A percentile compares a stretch with the other conserved stretches of the same genome.
These are phyloP conservation scores for Bryoerythrophyllum caledonicum DNA, from an alignment of 225 moss, liverwort and hornwort species.

Conservation along the genomic window DNA sequence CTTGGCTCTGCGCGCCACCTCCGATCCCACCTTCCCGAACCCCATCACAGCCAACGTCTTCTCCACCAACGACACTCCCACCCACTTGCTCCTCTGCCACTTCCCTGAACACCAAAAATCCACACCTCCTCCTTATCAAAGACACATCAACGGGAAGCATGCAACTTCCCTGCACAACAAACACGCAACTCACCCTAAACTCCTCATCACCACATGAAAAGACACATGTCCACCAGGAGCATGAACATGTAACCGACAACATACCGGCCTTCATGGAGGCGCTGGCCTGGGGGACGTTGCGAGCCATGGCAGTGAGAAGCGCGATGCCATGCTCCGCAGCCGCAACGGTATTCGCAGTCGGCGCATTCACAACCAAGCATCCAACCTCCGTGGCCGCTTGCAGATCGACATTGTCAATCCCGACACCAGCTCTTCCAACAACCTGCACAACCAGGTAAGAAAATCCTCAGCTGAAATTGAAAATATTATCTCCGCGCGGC, in stretches of 20 bases:
- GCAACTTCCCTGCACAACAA: background rate
- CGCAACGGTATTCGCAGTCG: constrained; percentile 95
- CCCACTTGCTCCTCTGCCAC: constrained; percentile 89
- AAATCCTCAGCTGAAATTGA: background rate
- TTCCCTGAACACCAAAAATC: constrained; percentile 40
- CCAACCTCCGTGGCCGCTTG: constrained; percentile 98
- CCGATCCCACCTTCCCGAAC: constrained; percentile 96
- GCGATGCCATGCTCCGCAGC: constrained; percentile 97
- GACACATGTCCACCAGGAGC: background rate
- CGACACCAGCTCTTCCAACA: constrained; percentile 96
- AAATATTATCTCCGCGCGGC: background rate
- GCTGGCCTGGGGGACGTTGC: constrained; percentile 93
- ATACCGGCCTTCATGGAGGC: constrained; percentile 83
- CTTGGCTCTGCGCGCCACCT: constrained; percentile 87
- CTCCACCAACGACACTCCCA: constrained; percentile 93
- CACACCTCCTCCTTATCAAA: background rate
- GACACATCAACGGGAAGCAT: background rate
- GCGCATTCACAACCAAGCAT: constrained; percentile 95
- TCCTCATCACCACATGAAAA: background rate
- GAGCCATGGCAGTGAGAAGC: constrained; percentile 77
- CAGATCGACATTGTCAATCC: constrained; percentile 96
- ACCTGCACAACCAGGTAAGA: constrained; percentile 38
- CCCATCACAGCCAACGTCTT: constrained; percentile 97
- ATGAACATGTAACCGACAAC: background rate
- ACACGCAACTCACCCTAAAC: background rate